Conservation (phyloP, 2,329 filamentous ascomycete species). For the Aureobasidium namibiae region DNA sequence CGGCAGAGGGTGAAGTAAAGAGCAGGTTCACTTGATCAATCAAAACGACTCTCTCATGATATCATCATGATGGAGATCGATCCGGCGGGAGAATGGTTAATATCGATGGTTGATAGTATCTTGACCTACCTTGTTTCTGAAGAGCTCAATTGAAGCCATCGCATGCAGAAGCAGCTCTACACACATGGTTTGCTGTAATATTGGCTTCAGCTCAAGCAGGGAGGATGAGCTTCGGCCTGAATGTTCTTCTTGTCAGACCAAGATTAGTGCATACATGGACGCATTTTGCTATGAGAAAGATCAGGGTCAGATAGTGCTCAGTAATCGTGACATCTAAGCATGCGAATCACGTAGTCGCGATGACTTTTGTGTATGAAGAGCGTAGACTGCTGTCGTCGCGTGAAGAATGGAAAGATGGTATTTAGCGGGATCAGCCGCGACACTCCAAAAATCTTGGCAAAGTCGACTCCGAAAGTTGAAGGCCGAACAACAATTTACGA, state of each 20-base stretch:
- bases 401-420: background rate
- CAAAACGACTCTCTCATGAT: background rate
- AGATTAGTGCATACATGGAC: background rate
- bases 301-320: background rate
- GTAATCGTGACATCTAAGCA: background rate
- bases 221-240: background rate
- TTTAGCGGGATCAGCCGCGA: background rate
- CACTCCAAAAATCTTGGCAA: constrained; percentile 5
- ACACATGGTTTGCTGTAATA: background rate
- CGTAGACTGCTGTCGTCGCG: background rate
- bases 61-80: constrained; percentile 8
- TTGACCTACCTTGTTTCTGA: background rate
- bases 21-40: background rate
- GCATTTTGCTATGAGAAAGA: background rate
- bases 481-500: background rate
- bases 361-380: too few relatives aligned
- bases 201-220: background rate
- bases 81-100: background rate
- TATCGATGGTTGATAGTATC: background rate
- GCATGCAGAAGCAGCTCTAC: background rate
- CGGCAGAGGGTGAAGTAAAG: background rate
- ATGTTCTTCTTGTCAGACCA: background rate
- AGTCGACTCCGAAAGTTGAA: background rate
- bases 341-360: background rate
- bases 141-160: background rate